Conservation (phyloP, 306 rosid species). For the Fragaria vesca region DNA sequence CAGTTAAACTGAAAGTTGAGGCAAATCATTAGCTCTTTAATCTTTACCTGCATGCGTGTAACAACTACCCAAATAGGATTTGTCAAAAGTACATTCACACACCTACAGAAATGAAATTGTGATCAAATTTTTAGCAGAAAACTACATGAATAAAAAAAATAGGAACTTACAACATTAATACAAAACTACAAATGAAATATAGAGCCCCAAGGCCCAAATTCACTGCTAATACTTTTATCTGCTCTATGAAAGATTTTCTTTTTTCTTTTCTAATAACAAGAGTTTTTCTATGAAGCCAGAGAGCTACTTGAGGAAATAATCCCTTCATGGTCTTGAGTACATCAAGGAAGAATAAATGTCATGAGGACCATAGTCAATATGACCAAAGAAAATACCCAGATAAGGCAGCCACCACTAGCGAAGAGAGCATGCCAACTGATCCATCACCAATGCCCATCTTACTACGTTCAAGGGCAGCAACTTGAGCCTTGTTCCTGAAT, state of each 20-base stretch:
- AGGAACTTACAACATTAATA: not conserved
- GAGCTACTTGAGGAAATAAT: not conserved
- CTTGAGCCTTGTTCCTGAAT: slow-evolving; percentile 94
- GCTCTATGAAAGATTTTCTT: not conserved
- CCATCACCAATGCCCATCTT: slow-evolving; percentile 79
- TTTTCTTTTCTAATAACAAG: not conserved
- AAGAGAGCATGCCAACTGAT: slow-evolving; percentile 88
- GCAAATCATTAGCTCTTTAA: slow-evolving; percentile 7
- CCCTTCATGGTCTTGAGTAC: not conserved
- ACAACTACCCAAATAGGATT: slow-evolving; percentile 96
- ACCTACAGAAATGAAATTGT: slow-evolving; percentile 52
- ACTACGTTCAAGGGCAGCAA: slow-evolving; percentile 54
- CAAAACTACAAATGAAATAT: not conserved
- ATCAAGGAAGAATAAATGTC: slow-evolving; percentile 2
- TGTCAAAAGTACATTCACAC: slow-evolving; percentile 89
- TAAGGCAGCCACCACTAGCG: slow-evolving; percentile 90
- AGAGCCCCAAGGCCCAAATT: not conserved
- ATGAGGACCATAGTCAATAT: not conserved
- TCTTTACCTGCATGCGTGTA: slow-evolving; percentile 88
- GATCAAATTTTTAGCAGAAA: slow-evolving; percentile 17
- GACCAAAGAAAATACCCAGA: slow-evolving; percentile 57
- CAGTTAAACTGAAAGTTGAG: slow-evolving; percentile 14
- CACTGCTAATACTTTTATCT: slow-evolving; percentile 1
- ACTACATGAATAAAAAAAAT: slow-evolving; percentile 7
- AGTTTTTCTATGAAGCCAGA: not conserved